phyloP scores from a whole-genome alignment of 306 rosid genomes.

The Quercus robur region DNA sequence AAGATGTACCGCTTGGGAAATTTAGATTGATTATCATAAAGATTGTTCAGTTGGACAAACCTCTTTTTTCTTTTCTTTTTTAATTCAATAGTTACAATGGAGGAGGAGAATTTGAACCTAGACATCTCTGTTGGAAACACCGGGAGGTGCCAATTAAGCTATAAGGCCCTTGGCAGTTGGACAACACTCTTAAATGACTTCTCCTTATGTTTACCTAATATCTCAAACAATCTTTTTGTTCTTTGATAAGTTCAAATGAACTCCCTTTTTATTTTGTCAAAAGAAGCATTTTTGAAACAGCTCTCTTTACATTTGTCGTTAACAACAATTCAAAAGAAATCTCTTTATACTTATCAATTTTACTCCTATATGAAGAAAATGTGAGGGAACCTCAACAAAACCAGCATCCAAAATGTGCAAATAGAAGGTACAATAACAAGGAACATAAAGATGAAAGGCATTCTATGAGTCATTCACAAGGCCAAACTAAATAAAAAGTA shows the following conservation, averaged over 20 bases:
- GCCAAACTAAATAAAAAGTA: background rate
- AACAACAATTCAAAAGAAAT: background rate
- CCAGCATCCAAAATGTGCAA: background rate
- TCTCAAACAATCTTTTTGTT: no score
- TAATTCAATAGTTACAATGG: no score
- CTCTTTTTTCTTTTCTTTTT: background rate
- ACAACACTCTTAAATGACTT: background rate
- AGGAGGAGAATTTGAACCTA: no score
- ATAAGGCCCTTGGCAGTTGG: background rate
- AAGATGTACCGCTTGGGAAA: background rate
- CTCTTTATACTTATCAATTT: background rate
- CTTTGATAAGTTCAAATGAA: no score
- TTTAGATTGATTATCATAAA: background rate
- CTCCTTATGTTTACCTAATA: background rate
- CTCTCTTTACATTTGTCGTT: background rate
- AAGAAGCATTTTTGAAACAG: background rate
- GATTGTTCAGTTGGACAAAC: background rate
- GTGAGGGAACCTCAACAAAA: background rate
- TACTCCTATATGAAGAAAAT: background rate
- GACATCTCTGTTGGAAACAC: no score
- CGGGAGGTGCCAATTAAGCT: no score
- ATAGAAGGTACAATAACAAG: background rate
- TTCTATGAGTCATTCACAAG: background rate
- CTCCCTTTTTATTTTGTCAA: no score
- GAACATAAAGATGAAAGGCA: background rate